Conservation (phyloP, 257 asterid genomes). For the Solanum phureja region DNA sequence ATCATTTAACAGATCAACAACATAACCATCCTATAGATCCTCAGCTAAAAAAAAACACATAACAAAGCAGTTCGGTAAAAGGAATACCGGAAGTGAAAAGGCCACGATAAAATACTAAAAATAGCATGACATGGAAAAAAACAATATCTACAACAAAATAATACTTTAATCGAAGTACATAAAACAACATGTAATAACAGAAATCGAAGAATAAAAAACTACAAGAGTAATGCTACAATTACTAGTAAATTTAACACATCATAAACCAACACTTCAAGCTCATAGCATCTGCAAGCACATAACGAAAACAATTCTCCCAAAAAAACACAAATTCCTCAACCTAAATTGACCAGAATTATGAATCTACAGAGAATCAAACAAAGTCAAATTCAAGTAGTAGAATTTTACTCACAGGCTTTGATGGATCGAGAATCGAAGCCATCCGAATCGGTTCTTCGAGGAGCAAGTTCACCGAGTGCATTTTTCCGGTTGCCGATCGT, state of each 20-base stretch:
- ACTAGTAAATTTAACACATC: background rate
- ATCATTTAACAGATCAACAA: background rate
- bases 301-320: background rate
- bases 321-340: background rate
- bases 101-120: background rate
- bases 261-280: background rate
- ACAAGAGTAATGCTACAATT: background rate
- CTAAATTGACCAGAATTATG: background rate
- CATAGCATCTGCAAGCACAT: background rate
- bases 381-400: background rate
- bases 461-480: conserved; percentile 77
- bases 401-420: conserved; percentile 49
- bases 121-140: background rate
- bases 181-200: background rate
- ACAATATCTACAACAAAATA: background rate
- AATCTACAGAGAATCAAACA: background rate
- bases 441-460: conserved; percentile 91
- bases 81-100: background rate
- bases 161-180: background rate
- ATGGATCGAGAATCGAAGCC: conserved; percentile 92
- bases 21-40: background rate
- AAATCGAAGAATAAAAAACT: background rate
- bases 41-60: background rate
- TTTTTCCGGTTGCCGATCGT: conserved; percentile 7
- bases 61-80: background rate